Evolutionary conservation across 495 filamentous ascomycete species (phyloP).

Genomic region (Aspergillus saccharolyticus): DNA sequence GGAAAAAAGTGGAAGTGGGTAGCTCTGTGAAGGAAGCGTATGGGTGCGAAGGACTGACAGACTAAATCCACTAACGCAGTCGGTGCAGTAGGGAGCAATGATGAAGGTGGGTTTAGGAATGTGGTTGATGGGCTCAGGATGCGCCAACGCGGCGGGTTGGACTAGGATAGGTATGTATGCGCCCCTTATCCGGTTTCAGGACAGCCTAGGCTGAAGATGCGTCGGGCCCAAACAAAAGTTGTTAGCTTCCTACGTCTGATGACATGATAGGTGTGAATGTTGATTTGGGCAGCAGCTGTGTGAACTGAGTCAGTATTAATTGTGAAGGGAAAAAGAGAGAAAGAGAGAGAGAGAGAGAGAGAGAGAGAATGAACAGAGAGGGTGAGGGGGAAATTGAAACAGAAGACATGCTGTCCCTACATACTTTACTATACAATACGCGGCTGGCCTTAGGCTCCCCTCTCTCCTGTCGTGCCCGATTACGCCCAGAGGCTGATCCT

Average conservation of each 20-base stretch:
- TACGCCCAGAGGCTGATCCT: neutral
- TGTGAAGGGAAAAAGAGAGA: neutral
- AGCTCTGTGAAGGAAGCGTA: neutral
- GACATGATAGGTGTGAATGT: neutral
- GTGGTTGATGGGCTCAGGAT: conserved; percentile 14
- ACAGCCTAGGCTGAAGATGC: neutral
- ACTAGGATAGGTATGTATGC: neutral
- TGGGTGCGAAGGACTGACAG: neutral
- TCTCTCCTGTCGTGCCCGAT: neutral
- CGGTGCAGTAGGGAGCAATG: neutral
- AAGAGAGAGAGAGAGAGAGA: neutral
- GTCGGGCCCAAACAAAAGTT: neutral
- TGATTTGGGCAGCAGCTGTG: neutral
- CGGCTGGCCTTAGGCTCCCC: neutral
- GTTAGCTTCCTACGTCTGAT: neutral
- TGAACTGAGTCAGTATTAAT: neutral
- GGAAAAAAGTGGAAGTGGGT: neutral
- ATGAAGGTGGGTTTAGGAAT: conserved; percentile 10
- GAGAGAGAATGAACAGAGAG: neutral
- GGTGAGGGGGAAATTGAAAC: no score
- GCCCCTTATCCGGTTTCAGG: conserved; percentile 4
- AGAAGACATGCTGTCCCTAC: no score
- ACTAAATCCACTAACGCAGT: neutral
- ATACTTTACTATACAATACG: no score
- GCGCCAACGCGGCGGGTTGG: conserved; percentile 3